These are phyloP conservation scores for Pseudogymnoascus sp. DNA, from an alignment of 2,329 filamentous ascomycete genomes.

Conservation along the genomic window DNA sequence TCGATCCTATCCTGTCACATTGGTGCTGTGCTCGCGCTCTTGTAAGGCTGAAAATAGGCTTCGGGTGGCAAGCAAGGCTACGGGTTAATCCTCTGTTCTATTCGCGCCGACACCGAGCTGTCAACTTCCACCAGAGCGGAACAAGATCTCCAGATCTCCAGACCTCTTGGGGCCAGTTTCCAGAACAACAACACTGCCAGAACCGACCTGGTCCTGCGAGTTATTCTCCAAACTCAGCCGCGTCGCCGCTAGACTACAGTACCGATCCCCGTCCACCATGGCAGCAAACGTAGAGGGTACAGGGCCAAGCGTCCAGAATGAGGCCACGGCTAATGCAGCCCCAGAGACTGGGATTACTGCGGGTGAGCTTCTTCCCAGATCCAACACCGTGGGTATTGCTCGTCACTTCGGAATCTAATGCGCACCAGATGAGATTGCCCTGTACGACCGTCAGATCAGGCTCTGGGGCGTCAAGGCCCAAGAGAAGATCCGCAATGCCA, in stretches of 20 bases:
- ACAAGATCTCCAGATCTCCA: not conserved
- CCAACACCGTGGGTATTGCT: not conserved
- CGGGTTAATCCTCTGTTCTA: not conserved
- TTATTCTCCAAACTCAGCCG: not conserved
- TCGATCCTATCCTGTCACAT: not conserved
- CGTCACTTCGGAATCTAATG: conserved; percentile 1
- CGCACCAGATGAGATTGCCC: conserved; percentile 78
- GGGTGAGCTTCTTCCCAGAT: conserved; percentile 23
- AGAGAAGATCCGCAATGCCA: conserved; percentile 80
- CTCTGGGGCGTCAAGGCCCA: conserved; percentile 96
- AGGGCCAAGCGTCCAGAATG: conserved; percentile 12
- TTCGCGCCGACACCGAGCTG: not conserved
- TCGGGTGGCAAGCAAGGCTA: not conserved
- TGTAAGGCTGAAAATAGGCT: conserved; percentile 5
- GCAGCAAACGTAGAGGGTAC: conserved; percentile 6
- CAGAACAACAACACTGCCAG: not conserved
- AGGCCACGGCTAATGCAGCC: not conserved
- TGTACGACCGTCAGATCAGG: conserved; percentile 95
- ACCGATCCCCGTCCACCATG: not conserved
- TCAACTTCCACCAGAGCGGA: not conserved
- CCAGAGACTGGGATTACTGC: conserved; percentile 27
- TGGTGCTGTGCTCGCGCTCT: not conserved
- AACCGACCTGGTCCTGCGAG: not conserved
- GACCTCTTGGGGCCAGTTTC: not conserved
- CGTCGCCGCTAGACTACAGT: not conserved